Evolutionary conservation across 2,329 filamentous ascomycete genomes (phyloP), one percentile per base, ranked within the genome.

Genomic region (Colletotrichum tropicicola): DNA sequence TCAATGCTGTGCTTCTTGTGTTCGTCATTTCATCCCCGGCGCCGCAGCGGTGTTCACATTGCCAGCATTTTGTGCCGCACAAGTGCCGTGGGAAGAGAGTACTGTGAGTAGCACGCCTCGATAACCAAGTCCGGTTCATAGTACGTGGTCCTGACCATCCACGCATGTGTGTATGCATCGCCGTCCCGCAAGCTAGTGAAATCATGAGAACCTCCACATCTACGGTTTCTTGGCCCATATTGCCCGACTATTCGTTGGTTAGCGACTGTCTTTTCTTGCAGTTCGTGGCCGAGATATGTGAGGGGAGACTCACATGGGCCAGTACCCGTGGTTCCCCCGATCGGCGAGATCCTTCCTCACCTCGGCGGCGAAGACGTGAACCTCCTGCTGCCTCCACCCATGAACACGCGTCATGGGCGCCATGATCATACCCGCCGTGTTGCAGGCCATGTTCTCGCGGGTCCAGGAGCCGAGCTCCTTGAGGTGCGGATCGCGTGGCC

Each of bases 351-450:
- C 72, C 39, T 60, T 69, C n/a, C 70, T 65, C 1, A 70, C 72
- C 8, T 63, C 28, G 1, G 68, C 66, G 15, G 70, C 67, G 25
- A 74, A 73, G 47, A 68, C 60, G 30, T 58, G 48, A 37, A 72
- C 70, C 51, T 78, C 72, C 21, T 76, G 73, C n/a, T 69, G 55
- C 21, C 48, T 71, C 78, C 77, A 79, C 12, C 73, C 74, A 12
- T 79, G 69, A 35, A 72, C 73, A 2, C 76, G 72, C 4, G 78
- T 80, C 59, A 79, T 75, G 13, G 77, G 68, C 9, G 75, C 78
- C 59, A 79, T 70, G 13, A 70, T 72, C 52, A 79, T 75, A 6
- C 73, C 72, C 63, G 79, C 75, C 21, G 74, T 70, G 6, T 76
- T 77, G 32, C 60, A 67, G 47, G 60, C 41, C 13, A 77, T 70